These are phyloP conservation scores for Zangia roseola DNA, from an alignment of 768 basidiomycete genomes.

Conservation along the genomic window DNA sequence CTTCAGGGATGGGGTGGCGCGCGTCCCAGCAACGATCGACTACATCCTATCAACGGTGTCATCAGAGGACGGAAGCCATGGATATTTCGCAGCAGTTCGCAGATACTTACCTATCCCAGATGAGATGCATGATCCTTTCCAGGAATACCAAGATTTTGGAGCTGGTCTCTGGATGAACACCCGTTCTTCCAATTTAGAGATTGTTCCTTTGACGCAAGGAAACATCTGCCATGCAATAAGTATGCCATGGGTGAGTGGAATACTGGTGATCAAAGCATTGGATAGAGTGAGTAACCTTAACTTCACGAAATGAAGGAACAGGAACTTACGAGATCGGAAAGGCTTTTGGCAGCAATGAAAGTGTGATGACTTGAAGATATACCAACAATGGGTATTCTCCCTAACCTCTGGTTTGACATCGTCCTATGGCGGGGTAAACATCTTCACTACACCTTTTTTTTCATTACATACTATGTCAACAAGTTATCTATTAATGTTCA, in stretches of 20 bases:
- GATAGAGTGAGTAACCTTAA: slow-evolving; percentile 13
- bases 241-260: slow-evolving; percentile 2
- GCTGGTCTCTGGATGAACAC: neutral
- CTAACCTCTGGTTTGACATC: no score
- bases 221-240: neutral
- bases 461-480: no score
- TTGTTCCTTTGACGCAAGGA: neutral
- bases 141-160: slow-evolving; percentile 3
- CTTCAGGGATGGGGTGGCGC: neutral
- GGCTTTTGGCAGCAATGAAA: neutral
- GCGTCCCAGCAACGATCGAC: slow-evolving; percentile 3
- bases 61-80: neutral
- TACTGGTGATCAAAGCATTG: slow-evolving; percentile 5
- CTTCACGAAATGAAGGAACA: no score
- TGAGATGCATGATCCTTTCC: slow-evolving; percentile 3
- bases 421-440: no score
- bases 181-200: neutral
- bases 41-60: slow-evolving; percentile 1
- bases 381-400: no score
- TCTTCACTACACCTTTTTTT: no score
- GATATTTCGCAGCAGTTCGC: neutral
- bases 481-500: no score
- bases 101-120: slow-evolving; percentile 2
- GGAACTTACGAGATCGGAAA: neutral
- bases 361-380: no score